Percentiles rank a stretch among this genome's conserved stretches.
phyloP scores from a whole-genome alignment of 2,329 filamentous ascomycete genomes.

The Fusarium siculi region DNA sequence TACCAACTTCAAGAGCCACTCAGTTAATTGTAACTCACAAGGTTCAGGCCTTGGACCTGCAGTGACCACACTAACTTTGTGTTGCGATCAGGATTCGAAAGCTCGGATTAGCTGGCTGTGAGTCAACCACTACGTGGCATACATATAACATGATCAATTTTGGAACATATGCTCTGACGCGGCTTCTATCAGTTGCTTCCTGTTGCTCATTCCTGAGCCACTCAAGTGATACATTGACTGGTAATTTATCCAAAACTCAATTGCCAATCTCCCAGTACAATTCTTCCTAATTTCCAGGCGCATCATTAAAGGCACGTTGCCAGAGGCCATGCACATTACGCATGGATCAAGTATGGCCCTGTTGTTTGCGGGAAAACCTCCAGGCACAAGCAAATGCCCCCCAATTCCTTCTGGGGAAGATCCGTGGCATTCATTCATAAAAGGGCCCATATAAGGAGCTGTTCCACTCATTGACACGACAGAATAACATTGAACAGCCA shows the following conservation, averaged over 20 bases:
- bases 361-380: slow-evolving; percentile 16
- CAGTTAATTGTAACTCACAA: neutral
- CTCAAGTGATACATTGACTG: neutral
- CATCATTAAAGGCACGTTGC: slow-evolving; percentile 26
- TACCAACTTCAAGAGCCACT: neutral
- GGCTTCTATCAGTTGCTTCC: neutral
- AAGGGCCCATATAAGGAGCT: slow-evolving; percentile 9
- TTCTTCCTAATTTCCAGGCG: slow-evolving; percentile 36
- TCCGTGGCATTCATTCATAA: slow-evolving; percentile 4
- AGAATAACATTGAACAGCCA: slow-evolving; percentile 7
- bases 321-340: slow-evolving; percentile 40
- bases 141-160: neutral
- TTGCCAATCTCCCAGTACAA: slow-evolving; percentile 14
- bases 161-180: neutral
- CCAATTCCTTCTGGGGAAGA: slow-evolving; percentile 13
- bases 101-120: neutral
- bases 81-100: neutral
- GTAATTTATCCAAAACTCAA: neutral
- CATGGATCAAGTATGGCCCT: slow-evolving; percentile 39
- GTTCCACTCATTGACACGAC: slow-evolving; percentile 19
- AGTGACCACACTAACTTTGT: neutral
- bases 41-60: neutral
- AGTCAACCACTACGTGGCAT: slow-evolving; percentile 1
- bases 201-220: neutral
- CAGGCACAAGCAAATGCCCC: slow-evolving; percentile 5